A percentile compares a stretch with the other conserved stretches of the same genome.
Evolutionary conservation across 2,329 filamentous ascomycete genomes (phyloP).

Genomic region (Emmonsia crescens): DNA sequence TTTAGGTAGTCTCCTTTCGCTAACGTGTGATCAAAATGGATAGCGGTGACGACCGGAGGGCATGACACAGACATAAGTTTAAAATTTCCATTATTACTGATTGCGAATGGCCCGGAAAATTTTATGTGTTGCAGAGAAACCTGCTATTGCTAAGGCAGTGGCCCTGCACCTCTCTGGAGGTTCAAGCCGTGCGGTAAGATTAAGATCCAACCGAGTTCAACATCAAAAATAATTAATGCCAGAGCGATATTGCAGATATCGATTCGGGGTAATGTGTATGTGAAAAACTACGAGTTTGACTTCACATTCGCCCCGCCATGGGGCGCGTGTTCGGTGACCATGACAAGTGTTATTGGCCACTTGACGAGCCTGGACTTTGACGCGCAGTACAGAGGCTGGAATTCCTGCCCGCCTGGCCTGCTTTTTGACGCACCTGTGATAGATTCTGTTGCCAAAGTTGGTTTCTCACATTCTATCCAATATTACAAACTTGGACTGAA

Average conservation of each 20-base stretch:
- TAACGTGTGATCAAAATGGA: not conserved
- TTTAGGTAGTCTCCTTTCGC: not conserved
- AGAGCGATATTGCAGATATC: conserved; percentile 43
- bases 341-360: conserved; percentile 90
- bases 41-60: not conserved
- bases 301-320: conserved; percentile 76
- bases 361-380: conserved; percentile 72
- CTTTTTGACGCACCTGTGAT: conserved; percentile 74
- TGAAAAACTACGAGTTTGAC: conserved; percentile 89
- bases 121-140: conserved; percentile 75
- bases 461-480: conserved; percentile 12
- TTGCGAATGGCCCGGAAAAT: conserved; percentile 42
- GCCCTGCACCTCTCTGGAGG: conserved; percentile 80
- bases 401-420: conserved; percentile 61
- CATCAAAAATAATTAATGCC: not conserved
- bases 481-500: not conserved
- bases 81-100: not conserved
- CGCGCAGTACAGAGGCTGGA: conserved; percentile 65
- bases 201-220: not conserved
- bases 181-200: conserved; percentile 54
- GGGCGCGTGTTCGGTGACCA: conserved; percentile 74
- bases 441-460: conserved; percentile 55
- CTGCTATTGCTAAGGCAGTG: conserved; percentile 90
- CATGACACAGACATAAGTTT: conserved; percentile 8
- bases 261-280: conserved; percentile 58